Percentiles rank a stretch among this genome's conserved stretches.
phyloP scores from a whole-genome alignment of 345 rosid species.

The Anacardium occidentale region DNA sequence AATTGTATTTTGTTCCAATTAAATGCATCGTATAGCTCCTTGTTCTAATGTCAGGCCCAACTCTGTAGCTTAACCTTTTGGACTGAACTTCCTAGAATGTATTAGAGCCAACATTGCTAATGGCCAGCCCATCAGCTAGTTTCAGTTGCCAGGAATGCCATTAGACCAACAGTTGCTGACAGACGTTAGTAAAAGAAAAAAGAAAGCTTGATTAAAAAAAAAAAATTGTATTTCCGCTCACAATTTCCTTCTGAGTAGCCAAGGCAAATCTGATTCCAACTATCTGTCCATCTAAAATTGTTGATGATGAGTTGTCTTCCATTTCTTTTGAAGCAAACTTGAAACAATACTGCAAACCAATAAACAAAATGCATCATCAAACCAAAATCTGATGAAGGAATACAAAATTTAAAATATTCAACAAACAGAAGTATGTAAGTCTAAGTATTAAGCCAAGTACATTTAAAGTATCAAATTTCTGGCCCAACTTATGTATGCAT shows the following conservation, averaged over 20 bases:
- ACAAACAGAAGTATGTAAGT: neutral
- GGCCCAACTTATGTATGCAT: neutral
- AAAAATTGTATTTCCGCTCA: slow-evolving; percentile 43
- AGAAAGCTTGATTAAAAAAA: neutral
- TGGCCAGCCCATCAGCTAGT: neutral
- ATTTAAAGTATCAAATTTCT: neutral
- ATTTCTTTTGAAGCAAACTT: slow-evolving; percentile 28
- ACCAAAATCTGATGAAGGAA: neutral
- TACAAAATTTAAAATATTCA: neutral
- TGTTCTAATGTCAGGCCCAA: neutral
- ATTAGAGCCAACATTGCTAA: neutral
- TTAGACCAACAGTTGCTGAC: neutral
- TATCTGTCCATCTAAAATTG: slow-evolving; percentile 59
- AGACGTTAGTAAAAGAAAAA: neutral
- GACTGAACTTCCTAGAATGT: neutral
- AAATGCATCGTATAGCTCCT: neutral
- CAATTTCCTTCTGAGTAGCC: slow-evolving; percentile 68
- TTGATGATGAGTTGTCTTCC: slow-evolving; percentile 50
- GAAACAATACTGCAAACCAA: slow-evolving; percentile 13
- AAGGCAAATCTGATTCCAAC: slow-evolving; percentile 67
- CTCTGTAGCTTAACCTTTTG: slow-evolving; percentile 1
- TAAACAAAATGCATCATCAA: neutral
- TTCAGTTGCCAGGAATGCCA: neutral
- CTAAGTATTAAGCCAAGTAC: neutral
- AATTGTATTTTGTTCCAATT: neutral